phyloP scores from a whole-genome alignment of 2,329 filamentous ascomycete genomes.

The Scedosporium dehoogii region DNA sequence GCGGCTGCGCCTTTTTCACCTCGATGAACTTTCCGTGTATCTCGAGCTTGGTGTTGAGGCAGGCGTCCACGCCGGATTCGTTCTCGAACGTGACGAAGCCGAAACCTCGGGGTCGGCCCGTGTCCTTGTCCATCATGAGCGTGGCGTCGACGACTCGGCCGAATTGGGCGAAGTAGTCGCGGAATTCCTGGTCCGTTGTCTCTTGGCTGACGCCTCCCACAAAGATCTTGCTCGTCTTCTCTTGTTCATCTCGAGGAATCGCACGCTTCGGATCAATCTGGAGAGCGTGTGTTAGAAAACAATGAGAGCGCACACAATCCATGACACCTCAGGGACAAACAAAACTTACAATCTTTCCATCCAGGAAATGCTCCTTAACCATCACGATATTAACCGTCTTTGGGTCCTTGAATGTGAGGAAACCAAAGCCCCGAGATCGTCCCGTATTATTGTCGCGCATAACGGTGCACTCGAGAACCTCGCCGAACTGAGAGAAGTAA shows the following conservation, averaged over 20 bases:
- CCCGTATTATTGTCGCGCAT: conserved; percentile 95
- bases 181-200: conserved; percentile 91
- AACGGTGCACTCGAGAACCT: conserved; percentile 97
- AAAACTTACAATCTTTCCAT: conserved; percentile 86
- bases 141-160: conserved; percentile 94
- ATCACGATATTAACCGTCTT: conserved; percentile 99
- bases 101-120: conserved; percentile 89
- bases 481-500: conserved; percentile 96
- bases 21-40: conserved; percentile 96
- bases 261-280: conserved; percentile 97
- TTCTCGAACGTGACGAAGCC: conserved; percentile 98
- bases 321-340: too few species aligned
- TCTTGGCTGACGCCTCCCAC: conserved; percentile 97
- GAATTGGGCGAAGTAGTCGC: conserved; percentile 93
- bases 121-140: conserved; percentile 99
- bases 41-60: conserved; percentile 72
- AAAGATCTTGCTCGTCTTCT: conserved; percentile 97
- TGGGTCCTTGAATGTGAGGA: conserved; percentile 93
- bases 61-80: conserved; percentile 87
- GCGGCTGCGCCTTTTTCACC: conserved; percentile 93
- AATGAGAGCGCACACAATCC: neutral
- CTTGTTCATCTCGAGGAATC: conserved; percentile 94
- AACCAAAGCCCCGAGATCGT: conserved; percentile 90
- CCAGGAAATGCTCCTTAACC: conserved; percentile 97
- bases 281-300: conserved; percentile 13